Evolutionary conservation across 495 filamentous ascomycete genomes (phyloP).

Genomic region (Patellaria atrata): DNA sequence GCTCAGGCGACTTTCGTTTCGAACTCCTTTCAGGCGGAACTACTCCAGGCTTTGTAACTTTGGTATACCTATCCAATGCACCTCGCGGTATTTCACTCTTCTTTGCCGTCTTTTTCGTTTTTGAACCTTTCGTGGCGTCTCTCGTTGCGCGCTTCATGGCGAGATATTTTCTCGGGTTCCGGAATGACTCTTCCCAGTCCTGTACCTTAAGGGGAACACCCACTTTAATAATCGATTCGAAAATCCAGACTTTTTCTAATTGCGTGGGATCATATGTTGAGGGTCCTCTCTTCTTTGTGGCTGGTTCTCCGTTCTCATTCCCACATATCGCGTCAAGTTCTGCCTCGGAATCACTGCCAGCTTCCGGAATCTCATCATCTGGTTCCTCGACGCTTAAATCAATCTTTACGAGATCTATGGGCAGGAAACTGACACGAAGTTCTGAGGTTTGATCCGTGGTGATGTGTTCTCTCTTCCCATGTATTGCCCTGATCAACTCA

Average conservation of each 20-base stretch:
- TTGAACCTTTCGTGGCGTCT: conserved; percentile 9
- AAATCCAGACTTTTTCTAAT: conserved; percentile 58
- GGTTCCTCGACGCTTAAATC: conserved; percentile 41
- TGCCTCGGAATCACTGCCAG: conserved; percentile 31
- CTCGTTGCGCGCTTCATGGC: conserved; percentile 13
- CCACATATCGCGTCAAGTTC: conserved; percentile 23
- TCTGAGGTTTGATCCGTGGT: conserved; percentile 64
- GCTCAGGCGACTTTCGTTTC: too few relatives aligned
- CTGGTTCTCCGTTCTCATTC: conserved; percentile 17
- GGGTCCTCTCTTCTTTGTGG: conserved; percentile 40
- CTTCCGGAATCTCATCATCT: conserved; percentile 26
- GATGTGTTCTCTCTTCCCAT: conserved; percentile 50
- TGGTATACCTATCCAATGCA: conserved; percentile 13
- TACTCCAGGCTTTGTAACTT: conserved; percentile 20
- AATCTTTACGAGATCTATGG: conserved; percentile 59
- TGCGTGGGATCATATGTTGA: conserved; percentile 52
- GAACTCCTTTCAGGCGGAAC: conserved; percentile 3
- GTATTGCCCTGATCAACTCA: conserved; percentile 43
- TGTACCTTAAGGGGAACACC: conserved; percentile 60
- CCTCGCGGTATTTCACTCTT: conserved; percentile 8
- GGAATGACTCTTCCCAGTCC: conserved; percentile 56
- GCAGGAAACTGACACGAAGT: conserved; percentile 61
- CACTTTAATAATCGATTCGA: conserved; percentile 52
- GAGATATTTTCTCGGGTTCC: conserved; percentile 34
- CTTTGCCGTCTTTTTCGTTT: conserved; percentile 8